phyloP scores from a whole-genome alignment of 352 stramenopile genomes.

The Elongisporangium senticosum region DNA sequence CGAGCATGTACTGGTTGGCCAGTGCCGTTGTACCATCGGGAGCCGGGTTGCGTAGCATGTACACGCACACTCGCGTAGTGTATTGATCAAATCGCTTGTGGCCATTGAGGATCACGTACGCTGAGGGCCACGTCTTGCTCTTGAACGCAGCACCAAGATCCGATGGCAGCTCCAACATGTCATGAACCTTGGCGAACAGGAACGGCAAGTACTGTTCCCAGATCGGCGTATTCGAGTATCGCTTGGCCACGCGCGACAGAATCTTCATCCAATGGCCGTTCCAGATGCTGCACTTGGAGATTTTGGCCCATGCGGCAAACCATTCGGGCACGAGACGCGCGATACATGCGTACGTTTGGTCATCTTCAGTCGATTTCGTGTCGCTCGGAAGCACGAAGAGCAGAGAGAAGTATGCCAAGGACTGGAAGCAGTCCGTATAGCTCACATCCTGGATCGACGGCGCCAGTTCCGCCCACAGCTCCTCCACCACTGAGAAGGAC shows the following conservation, averaged over 20 bases:
- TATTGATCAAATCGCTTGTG: conserved; percentile 54
- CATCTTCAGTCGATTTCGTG: conserved; percentile 7
- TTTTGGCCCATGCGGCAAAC: conserved; percentile 46
- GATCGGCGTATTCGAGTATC: conserved; percentile 21
- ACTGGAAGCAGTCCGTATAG: conserved; percentile 52
- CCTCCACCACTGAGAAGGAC: conserved; percentile 23
- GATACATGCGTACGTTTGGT: background rate
- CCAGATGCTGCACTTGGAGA: conserved; percentile 54
- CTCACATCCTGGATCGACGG: conserved; percentile 32
- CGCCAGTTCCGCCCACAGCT: conserved; percentile 49
- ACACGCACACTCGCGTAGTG: conserved; percentile 47
- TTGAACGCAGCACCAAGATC: conserved; percentile 63
- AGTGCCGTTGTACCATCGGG: conserved; percentile 7
- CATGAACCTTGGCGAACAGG: conserved; percentile 62
- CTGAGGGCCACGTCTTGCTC: conserved; percentile 48
- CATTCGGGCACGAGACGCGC: conserved; percentile 37
- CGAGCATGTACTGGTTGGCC: conserved; percentile 43
- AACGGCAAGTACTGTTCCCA: conserved; percentile 42
- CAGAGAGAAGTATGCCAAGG: conserved; percentile 55
- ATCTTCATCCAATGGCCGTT: conserved; percentile 75
- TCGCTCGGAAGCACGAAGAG: conserved; percentile 25
- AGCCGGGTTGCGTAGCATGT: conserved; percentile 29
- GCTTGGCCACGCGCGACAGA: conserved; percentile 53
- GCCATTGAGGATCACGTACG: conserved; percentile 40
- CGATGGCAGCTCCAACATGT: conserved; percentile 52